These are phyloP conservation scores for Silene conica DNA, from an alignment of 148 eudicot species.

Conservation along the genomic window DNA sequence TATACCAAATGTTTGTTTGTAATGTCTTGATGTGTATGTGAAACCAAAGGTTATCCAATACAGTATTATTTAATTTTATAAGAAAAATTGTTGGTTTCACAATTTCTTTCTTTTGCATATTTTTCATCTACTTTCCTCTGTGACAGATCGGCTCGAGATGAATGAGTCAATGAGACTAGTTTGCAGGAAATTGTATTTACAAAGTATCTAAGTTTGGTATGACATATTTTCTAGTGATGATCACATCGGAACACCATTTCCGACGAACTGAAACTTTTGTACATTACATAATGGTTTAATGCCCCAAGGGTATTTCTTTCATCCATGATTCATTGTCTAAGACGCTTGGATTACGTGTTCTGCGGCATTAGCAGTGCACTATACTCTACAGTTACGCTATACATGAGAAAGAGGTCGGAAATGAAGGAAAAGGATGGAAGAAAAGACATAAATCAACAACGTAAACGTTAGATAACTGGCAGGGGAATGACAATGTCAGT, in stretches of 20 bases:
- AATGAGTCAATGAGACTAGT: too few relatives aligned
- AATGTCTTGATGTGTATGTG: not conserved
- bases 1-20: not conserved
- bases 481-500: constrained; percentile 20
- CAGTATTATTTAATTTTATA: not conserved
- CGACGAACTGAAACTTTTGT: too few relatives aligned
- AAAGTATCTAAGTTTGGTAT: too few relatives aligned
- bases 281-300: too few relatives aligned
- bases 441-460: not conserved
- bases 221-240: too few relatives aligned
- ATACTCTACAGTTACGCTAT: not conserved
- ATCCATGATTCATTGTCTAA: too few relatives aligned
- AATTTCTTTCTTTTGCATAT: not conserved
- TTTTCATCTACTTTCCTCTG: not conserved
- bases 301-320: too few relatives aligned
- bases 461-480: constrained; percentile 18
- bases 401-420: not conserved
- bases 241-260: too few relatives aligned
- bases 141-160: too few relatives aligned
- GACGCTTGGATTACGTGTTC: too few relatives aligned
- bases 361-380: too few relatives aligned
- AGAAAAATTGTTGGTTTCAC: not conserved
- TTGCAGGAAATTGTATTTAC: too few relatives aligned
- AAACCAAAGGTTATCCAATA: not conserved
- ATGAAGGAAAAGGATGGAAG: not conserved